phyloP scores from a whole-genome alignment of 345 rosid genomes.

The Acer campestre region DNA sequence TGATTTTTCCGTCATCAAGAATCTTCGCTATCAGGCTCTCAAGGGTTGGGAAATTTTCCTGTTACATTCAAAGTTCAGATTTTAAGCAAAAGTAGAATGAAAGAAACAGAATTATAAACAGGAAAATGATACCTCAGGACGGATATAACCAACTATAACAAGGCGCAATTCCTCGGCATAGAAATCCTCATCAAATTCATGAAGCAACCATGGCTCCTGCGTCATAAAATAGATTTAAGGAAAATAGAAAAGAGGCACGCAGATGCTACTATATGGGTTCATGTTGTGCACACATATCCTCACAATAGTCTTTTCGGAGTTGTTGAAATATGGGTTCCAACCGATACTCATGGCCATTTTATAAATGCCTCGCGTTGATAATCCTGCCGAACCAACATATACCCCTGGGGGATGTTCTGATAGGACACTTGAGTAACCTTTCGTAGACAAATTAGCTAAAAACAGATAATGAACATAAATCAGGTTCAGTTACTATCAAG shows the following conservation, averaged over 20 bases:
- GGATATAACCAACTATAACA: slow-evolving; percentile 81
- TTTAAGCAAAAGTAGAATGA: neutral
- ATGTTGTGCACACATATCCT: slow-evolving; percentile 29
- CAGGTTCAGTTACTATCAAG: slow-evolving; percentile 2
- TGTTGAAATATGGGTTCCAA: slow-evolving; percentile 92
- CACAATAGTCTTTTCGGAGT: slow-evolving; percentile 82
- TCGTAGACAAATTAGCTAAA: slow-evolving; percentile 84
- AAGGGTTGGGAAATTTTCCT: slow-evolving; percentile 77
- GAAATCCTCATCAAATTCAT: slow-evolving; percentile 79
- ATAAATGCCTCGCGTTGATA: slow-evolving; percentile 62
- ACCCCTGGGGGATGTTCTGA: slow-evolving; percentile 85
- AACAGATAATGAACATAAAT: slow-evolving; percentile 5
- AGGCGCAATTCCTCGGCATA: slow-evolving; percentile 85
- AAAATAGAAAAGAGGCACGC: neutral
- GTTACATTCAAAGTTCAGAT: slow-evolving; percentile 15
- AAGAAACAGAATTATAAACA: neutral
- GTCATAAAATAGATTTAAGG: slow-evolving; percentile 15
- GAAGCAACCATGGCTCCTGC: slow-evolving; percentile 97
- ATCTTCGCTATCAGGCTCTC: slow-evolving; percentile 76
- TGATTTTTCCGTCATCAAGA: slow-evolving; percentile 63
- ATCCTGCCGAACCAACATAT: slow-evolving; percentile 92
- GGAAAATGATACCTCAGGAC: slow-evolving; percentile 67
- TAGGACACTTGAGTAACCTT: slow-evolving; percentile 58
- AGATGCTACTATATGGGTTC: neutral
- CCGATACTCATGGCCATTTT: slow-evolving; percentile 97